These are phyloP conservation scores for Medicago ruthenica DNA, from an alignment of 306 rosid species.

Conservation along the genomic window DNA sequence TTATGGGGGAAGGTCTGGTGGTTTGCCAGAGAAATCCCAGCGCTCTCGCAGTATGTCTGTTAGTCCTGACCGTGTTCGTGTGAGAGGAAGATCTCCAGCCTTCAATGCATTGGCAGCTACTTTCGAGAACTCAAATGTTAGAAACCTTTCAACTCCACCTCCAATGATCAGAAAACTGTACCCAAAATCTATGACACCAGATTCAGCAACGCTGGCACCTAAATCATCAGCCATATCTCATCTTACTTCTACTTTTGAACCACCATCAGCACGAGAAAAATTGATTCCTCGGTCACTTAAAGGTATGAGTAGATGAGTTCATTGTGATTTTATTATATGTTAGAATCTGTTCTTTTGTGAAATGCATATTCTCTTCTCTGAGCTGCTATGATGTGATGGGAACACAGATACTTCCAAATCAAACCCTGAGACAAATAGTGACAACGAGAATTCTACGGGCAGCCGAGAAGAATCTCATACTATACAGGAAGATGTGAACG, in stretches of 20 bases:
- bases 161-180: constrained; percentile 80
- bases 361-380: constrained; percentile 28
- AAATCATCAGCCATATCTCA: constrained; percentile 73
- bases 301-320: constrained; percentile 54
- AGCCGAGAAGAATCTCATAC: constrained; percentile 72
- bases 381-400: constrained; percentile 51
- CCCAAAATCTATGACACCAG: constrained; percentile 80
- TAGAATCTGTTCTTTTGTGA: constrained; percentile 20
- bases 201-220: constrained; percentile 61
- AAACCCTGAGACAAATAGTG: constrained; percentile 55
- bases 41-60: constrained; percentile 92
- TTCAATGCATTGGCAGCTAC: constrained; percentile 90
- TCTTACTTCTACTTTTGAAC: constrained; percentile 75
- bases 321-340: constrained; percentile 30
- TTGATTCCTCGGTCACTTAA: constrained; percentile 79
- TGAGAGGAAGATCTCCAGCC: constrained; percentile 98
- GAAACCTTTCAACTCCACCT: constrained; percentile 99
- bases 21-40: constrained; percentile 85
- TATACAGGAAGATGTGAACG: constrained; percentile 84
- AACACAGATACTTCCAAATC: constrained; percentile 54
- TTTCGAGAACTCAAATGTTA: constrained; percentile 68
- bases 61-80: constrained; percentile 92
- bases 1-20: constrained; percentile 83
- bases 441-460: constrained; percentile 57
- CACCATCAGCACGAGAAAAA: constrained; percentile 65